These are phyloP conservation scores for Camelina neglecta DNA, from an alignment of 345 rosid genomes.

Conservation along the genomic window DNA sequence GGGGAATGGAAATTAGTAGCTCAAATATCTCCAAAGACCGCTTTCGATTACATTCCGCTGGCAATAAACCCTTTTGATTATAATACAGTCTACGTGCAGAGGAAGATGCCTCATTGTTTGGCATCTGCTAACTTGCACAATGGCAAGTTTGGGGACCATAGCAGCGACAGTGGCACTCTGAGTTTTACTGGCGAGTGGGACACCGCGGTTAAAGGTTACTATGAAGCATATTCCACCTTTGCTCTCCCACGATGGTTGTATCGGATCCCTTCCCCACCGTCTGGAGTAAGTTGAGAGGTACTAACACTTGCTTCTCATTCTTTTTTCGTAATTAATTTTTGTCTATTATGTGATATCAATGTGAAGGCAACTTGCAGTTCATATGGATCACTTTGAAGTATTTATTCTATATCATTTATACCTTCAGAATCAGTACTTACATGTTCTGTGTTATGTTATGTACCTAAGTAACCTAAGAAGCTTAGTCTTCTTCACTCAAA, in stretches of 20 bases:
- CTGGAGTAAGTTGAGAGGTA: too few relatives aligned
- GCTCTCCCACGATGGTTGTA: background rate
- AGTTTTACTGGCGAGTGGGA: too few relatives aligned
- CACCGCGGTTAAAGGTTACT: too few relatives aligned
- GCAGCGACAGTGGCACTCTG: too few relatives aligned
- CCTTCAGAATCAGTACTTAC: slow-evolving; percentile 8
- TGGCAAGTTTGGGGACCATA: background rate
- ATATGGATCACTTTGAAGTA: slow-evolving; percentile 12
- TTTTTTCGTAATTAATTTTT: too few relatives aligned
- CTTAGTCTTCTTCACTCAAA: slow-evolving; percentile 28
- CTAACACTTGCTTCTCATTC: background rate
- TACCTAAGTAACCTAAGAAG: slow-evolving; percentile 20
- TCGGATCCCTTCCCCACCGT: background rate
- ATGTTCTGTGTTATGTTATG: slow-evolving; percentile 5
- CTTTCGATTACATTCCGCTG: background rate
- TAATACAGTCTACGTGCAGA: background rate
- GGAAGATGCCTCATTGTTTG: background rate
- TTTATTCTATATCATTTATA: background rate
- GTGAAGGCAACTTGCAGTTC: slow-evolving; percentile 11
- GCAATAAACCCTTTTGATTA: background rate
- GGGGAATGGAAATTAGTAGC: background rate
- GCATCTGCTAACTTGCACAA: background rate
- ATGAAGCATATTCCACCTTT: background rate
- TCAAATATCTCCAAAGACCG: background rate
- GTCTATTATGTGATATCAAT: background rate